Conservation (phyloP, 2,329 filamentous ascomycete species). For the Botryotinia calthae region DNA sequence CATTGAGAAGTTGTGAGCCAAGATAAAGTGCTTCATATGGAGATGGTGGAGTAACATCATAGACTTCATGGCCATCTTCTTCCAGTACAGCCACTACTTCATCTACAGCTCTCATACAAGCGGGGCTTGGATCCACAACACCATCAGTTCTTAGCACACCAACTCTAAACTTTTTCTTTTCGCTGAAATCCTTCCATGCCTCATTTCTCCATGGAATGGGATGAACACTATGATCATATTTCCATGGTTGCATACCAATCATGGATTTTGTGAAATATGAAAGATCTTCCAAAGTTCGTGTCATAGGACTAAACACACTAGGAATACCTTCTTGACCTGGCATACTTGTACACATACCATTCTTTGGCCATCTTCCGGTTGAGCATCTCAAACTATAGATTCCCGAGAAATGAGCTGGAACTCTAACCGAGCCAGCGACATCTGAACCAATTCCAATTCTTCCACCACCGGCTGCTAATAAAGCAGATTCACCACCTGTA, state of each 20-base stretch:
- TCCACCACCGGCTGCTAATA: constrained; percentile 76
- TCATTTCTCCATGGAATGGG: constrained; percentile 75
- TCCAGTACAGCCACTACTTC: constrained; percentile 67
- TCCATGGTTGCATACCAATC: constrained; percentile 82
- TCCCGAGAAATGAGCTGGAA: constrained; percentile 84
- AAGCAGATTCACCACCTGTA: constrained; percentile 67
- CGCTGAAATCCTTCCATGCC: constrained; percentile 55
- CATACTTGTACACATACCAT: constrained; percentile 82
- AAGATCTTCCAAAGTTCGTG: constrained; percentile 77
- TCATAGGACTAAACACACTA: constrained; percentile 90
- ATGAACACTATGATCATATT: constrained; percentile 81
- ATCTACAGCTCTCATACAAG: constrained; percentile 73
- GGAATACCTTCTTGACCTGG: constrained; percentile 87
- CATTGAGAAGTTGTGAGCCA: constrained; percentile 76
- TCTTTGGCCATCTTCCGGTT: constrained; percentile 86
- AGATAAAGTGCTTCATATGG: constrained; percentile 74
- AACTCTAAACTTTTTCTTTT: constrained; percentile 64
- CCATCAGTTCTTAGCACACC: constrained; percentile 77
- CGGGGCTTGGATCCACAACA: constrained; percentile 83
- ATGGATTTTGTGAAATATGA: constrained; percentile 79
- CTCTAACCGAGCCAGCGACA: constrained; percentile 84
- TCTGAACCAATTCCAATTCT: constrained; percentile 85
- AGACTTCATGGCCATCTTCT: constrained; percentile 71
- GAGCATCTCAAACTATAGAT: constrained; percentile 86
- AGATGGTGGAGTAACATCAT: constrained; percentile 62